phyloP scores from a whole-genome alignment of 108 stramenopile species.

The Fragilaria radians region DNA sequence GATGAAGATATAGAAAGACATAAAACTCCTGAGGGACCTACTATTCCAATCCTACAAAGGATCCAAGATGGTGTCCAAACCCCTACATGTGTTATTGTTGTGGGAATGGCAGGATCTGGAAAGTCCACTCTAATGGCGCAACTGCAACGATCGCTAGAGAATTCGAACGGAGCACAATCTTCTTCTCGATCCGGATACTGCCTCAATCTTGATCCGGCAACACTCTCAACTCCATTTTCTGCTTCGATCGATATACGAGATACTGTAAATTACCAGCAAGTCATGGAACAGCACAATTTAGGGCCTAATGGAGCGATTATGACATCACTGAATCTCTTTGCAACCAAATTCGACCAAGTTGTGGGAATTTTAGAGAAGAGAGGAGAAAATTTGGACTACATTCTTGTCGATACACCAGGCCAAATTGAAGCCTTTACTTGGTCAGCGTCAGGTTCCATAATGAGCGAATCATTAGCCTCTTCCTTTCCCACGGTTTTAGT shows the following conservation, averaged over 20 bases:
- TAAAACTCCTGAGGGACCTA: neutral
- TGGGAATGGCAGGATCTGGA: constrained; percentile 92
- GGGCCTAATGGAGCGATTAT: constrained; percentile 99
- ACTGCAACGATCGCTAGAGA: constrained; percentile 39
- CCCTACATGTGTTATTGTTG: constrained; percentile 75
- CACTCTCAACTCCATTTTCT: constrained; percentile 82
- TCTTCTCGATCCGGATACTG: constrained; percentile 50
- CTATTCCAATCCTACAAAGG: constrained; percentile 6
- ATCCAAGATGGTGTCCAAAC: constrained; percentile 4
- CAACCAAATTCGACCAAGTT: constrained; percentile 98
- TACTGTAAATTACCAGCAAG: constrained; percentile 96
- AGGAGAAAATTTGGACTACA: constrained; percentile 57
- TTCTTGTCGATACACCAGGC: constrained; percentile 97
- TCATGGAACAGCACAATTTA: constrained; percentile 96
- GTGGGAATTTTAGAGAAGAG: constrained; percentile 87
- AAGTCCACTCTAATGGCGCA: constrained; percentile 84
- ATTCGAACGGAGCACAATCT: neutral
- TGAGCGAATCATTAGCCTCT: constrained; percentile 89
- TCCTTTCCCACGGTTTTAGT: constrained; percentile 93
- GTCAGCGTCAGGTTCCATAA: constrained; percentile 95
- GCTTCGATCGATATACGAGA: constrained; percentile 99
- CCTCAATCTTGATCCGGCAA: constrained; percentile 98
- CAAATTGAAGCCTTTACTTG: constrained; percentile 99
- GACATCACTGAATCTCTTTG: constrained; percentile 96
- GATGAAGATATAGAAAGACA: neutral